phyloP scores from a whole-genome alignment of 2,329 filamentous ascomycete genomes.

The Sphaerostilbella broomeana region DNA sequence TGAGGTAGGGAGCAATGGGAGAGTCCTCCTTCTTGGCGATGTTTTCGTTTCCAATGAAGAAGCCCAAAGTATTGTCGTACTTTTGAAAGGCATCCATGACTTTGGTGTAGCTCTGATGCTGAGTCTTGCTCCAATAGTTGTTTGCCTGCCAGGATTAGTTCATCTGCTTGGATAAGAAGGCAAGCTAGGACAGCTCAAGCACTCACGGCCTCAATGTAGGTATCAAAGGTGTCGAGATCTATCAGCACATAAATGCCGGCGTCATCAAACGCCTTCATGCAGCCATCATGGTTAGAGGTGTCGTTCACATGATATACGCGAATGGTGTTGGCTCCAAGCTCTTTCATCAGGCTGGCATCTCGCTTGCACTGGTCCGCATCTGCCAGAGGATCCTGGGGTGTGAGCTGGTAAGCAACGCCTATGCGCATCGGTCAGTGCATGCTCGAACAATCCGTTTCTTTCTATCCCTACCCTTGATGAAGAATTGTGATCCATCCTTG shows the following conservation, averaged over 20 bases:
- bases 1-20: conserved; percentile 70
- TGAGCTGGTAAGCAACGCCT: conserved; percentile 69
- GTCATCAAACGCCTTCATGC: conserved; percentile 74
- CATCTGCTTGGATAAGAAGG: conserved; percentile 1
- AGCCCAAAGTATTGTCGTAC: conserved; percentile 75
- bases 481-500: conserved; percentile 74
- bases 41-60: conserved; percentile 87
- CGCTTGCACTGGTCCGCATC: conserved; percentile 68
- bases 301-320: conserved; percentile 85
- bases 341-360: conserved; percentile 72
- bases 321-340: conserved; percentile 74
- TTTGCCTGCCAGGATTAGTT: conserved; percentile 34
- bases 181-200: background rate
- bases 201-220: conserved; percentile 58
- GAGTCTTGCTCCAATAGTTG: conserved; percentile 66
- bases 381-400: conserved; percentile 64
- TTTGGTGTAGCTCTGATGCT: conserved; percentile 59
- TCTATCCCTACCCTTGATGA: conserved; percentile 69
- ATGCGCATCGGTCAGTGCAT: conserved; percentile 1
- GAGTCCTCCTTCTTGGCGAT: conserved; percentile 57
- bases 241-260: conserved; percentile 79
- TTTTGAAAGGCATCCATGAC: conserved; percentile 72
- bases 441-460: too few relatives aligned
- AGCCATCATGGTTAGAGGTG: conserved; percentile 62
- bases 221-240: conserved; percentile 71